Evolutionary conservation across 2,329 filamentous ascomycete genomes (phyloP), one percentile per base, ranked within the genome.

Genomic region (Cyphellophora europaea): DNA sequence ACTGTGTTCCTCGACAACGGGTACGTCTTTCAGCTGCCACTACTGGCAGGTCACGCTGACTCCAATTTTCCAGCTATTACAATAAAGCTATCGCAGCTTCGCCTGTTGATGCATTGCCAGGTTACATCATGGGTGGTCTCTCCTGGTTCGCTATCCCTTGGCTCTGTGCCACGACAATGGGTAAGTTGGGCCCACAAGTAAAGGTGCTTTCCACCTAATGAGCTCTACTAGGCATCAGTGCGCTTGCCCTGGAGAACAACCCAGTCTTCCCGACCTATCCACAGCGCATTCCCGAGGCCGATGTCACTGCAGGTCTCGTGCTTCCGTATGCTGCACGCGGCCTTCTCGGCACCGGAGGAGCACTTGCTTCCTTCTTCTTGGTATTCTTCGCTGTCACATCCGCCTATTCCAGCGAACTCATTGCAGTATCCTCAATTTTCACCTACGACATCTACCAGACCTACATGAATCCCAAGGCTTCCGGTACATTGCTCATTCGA

Each of bases 81-180:
- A 89, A 93, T 68, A 93, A 93, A 59, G 86, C 85, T 12, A 93
- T 93, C 49, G 85, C 86, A 6, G 85, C 87, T 1, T 80, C 77
- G 15, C 85, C 86, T 0, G 81, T 89, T 0, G 78, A 89, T 40
- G 87, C 87, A 0, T 73, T 94, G 2, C 86, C 86, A 0, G 87
- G 86, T 12, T 93, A 94, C 53, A 79, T 93, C 37, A 72, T 88
- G 41, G 87, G 87, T 6, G 87, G 87, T 14, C 69, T 93, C 1
- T 78, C 74, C 32, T 93, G 86, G 86, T 93, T 93, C 48, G 86
- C 87, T 1, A 91, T 94, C 34, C 87, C 87, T 0, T 93, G 83
- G 82, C 68, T 93, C 6, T 82, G 78, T 2, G 85, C 86, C 1
- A 93, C 83, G 0, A 93, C 86, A 2, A 82, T 93, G 76, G 86